A percentile compares a stretch with the other conserved stretches of the same genome.
These are phyloP conservation scores for Moesziomyces antarcticus DNA, from an alignment of 1,284 basidiomycete genomes.

Conservation along the genomic window DNA sequence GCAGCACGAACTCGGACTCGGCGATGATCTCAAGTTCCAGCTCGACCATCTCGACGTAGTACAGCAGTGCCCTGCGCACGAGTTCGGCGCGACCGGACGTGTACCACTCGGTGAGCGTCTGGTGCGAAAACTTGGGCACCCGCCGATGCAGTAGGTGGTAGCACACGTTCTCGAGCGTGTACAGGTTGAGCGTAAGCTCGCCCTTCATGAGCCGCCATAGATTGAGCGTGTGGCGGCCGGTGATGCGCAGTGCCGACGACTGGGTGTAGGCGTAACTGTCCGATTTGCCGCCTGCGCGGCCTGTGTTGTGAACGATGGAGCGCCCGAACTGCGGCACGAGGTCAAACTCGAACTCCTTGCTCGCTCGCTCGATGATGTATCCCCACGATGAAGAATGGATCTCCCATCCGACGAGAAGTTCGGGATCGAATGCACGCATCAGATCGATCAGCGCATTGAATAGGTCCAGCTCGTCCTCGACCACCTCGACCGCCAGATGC, in stretches of 20 bases:
- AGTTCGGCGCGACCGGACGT: conserved; percentile 54
- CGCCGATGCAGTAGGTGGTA: conserved; percentile 69
- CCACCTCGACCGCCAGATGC: conserved; percentile 71
- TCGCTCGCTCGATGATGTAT: conserved; percentile 80
- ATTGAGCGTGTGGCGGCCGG: conserved; percentile 90
- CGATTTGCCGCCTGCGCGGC: conserved; percentile 52
- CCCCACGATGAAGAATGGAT: conserved; percentile 90
- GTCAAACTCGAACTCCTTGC: conserved; percentile 61
- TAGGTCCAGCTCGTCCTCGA: conserved; percentile 82
- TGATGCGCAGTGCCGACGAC: conserved; percentile 83
- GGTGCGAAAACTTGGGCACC: conserved; percentile 78
- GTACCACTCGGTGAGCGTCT: conserved; percentile 80
- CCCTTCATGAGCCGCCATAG: conserved; percentile 90
- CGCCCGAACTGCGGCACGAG: conserved; percentile 68
- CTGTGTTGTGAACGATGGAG: conserved; percentile 57
- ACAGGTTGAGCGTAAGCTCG: conserved; percentile 81
- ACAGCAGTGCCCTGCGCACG: conserved; percentile 40
- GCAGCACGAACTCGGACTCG: conserved; percentile 59
- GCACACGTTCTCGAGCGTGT: conserved; percentile 89
- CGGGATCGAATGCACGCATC: conserved; percentile 84
- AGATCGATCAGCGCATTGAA: conserved; percentile 82
- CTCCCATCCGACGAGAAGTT: conserved; percentile 92
- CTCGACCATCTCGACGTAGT: conserved; percentile 54
- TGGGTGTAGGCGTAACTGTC: conserved; percentile 75
- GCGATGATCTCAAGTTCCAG: conserved; percentile 57